Base-by-base conservation (phyloP, 2,329 filamentous ascomycete species). In the Fusarium concolor region DNA sequence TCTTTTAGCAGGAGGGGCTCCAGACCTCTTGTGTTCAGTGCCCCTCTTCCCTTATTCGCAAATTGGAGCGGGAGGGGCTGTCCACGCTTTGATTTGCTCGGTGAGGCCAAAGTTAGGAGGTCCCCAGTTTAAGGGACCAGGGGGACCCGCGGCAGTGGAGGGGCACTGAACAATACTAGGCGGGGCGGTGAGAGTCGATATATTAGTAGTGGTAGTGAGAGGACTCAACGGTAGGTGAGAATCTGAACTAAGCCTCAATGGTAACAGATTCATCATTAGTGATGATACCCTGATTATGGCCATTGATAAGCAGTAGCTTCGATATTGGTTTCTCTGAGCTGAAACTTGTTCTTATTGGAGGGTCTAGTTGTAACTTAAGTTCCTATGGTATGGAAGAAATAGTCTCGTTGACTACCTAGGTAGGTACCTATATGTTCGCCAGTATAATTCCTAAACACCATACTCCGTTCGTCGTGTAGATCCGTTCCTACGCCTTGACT, bases 11-110 rank as follows among this genome's bases (percentile, higher is more conserved):
- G 35, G 44, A 47, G 37, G 45, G 50, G 42, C 35, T 24, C n/a
- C 29, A 20, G 28, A 28, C 29, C 42, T 31, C 29, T 39, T 42
- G 18, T 38, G 31, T 26, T 28, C 26, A 39, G 24, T 72, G 68
- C 71, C 71, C 71, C 71, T 74, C 71, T 67, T 73, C 70, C 71
- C 65, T 62, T 24, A 64, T 73, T 68, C 37, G 55, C 38, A 46
- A 62, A 62, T 55, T 55, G 46, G 28, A 42, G 41, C 18, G 38
- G 26, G 46, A 55, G 41, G 41, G 50, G 53, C 35, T 41, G 49
- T 31, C 47, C 47, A 57, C 59, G 56, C 49, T 38, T 24, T 65
- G 56, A 63, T 62, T 56, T 56, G 61, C 61, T 74, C 71, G 71
- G 71, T 74, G 71, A 74, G 68, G 31, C 65, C 61, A 33, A 69